Conservation (phyloP, 805 yeast species). For the Metschnikowia vanudenii region DNA sequence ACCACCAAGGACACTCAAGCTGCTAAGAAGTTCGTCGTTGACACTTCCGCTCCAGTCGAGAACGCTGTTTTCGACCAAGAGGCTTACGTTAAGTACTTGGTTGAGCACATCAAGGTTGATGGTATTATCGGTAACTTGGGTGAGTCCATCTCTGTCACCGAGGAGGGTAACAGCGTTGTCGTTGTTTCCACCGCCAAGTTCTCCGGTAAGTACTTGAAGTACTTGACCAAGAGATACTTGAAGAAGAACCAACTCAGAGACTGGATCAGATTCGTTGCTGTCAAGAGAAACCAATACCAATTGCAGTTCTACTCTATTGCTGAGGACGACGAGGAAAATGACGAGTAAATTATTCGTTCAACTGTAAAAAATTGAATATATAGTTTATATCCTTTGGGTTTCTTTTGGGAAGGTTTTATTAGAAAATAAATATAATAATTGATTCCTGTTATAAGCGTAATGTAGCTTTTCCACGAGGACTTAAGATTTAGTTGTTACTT, state of each 20-base stretch:
- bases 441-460: not conserved
- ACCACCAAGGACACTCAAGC: conserved; percentile 68
- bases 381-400: conserved; percentile 9
- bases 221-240: conserved; percentile 99
- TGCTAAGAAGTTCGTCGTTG: conserved; percentile 90
- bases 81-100: conserved; percentile 95
- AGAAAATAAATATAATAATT: conserved; percentile 7
- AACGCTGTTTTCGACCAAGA: conserved; percentile 97
- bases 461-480: not conserved
- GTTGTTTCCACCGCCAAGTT: conserved; percentile 91
- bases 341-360: conserved; percentile 54
- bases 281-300: conserved; percentile 92
- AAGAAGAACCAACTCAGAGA: conserved; percentile 99
- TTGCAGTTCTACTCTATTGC: conserved; percentile 99
- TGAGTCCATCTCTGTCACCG: conserved; percentile 83
- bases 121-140: conserved; percentile 96
- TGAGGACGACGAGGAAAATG: conserved; percentile 69
- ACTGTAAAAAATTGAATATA: conserved; percentile 4
- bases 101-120: conserved; percentile 99
- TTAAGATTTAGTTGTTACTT: too few relatives aligned
- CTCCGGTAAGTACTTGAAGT: conserved; percentile 99
- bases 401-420: conserved; percentile 10
- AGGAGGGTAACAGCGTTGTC: conserved; percentile 84
- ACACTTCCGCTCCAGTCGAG: conserved; percentile 95
- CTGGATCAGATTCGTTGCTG: conserved; percentile 99